Evolutionary conservation across 139 green algal species (phyloP), one percentile per base, ranked within the genome.

Genomic region (Chlamydomonas asymmetrica): DNA sequence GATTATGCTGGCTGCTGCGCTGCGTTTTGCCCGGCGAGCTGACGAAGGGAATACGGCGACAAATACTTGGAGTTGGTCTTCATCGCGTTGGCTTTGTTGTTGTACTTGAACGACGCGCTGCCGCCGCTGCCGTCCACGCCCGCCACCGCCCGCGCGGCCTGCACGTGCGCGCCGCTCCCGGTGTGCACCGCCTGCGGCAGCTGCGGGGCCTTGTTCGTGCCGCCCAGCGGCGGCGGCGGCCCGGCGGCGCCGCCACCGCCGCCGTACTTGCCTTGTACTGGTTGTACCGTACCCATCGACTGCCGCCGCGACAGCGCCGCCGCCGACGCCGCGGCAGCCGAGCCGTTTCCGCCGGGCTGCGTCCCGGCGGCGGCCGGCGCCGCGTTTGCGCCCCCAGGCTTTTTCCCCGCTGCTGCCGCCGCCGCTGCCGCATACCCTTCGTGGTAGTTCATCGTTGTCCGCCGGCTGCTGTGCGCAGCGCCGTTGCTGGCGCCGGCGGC

Each of bases 1-100:
- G n/a, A n/a, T n/a, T n/a, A n/a, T n/a, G n/a, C n/a, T n/a, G 72
- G 29, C 48, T 79, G 62, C 22, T 50, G 52, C n/a, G 37, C 34
- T 68, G 66, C 66, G 65, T 75, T 66, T 45, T 80, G 63, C 10
- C 76, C 76, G 13, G 76, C 76, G 10, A 82, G 50, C 49, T 82
- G 76, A 2, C 76, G 37, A 39, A 82, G 29, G 4, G 50, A 70
- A 68, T 82, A 82, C 13, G 76, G 76, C 49, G 43, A 68, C 68
- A 82, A 73, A 62, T 82, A 82, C 50, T 82, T 82, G 40, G 49
- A 60, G 38, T 73, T 77, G 40, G 61, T 43, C 38, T 76, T 76
- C 13, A 38, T 49, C 41, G 66, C 69, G 13, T 82, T 82, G 31
- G 76, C 76, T 62, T 82, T 82, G n/a, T n/a, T n/a, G n/a, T n/a